Percentiles rank a stretch among this genome's conserved stretches.
Evolutionary conservation across 2,329 filamentous ascomycete genomes (phyloP).

Genomic region (Esteya vermicola): DNA sequence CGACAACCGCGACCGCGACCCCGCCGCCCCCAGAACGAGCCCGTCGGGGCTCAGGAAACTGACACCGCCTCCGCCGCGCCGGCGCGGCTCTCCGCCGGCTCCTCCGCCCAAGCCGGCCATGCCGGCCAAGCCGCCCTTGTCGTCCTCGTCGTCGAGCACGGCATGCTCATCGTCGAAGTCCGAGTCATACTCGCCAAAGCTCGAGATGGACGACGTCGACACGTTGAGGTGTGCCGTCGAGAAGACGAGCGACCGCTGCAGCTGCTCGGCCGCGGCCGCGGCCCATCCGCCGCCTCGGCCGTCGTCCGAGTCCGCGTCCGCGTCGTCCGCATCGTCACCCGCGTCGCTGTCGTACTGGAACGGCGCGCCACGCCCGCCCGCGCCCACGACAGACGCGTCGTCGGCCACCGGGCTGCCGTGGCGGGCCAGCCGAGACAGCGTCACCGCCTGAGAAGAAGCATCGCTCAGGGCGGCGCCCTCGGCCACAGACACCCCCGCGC

Average conservation of each 20-base stretch:
- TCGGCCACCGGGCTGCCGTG: slow-evolving; percentile 22
- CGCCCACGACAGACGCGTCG: slow-evolving; percentile 32
- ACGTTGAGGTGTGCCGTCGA: slow-evolving; percentile 37
- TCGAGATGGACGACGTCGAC: slow-evolving; percentile 41
- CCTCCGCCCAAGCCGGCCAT: too few species aligned
- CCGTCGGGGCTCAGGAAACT: slow-evolving; percentile 29
- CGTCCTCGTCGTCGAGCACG: slow-evolving; percentile 12
- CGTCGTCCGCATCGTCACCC: slow-evolving; percentile 28
- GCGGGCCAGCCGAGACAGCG: slow-evolving; percentile 22
- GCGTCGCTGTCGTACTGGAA: slow-evolving; percentile 21
- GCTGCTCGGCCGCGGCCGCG: slow-evolving; percentile 27
- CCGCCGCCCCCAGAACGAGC: slow-evolving; percentile 22
- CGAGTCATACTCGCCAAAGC: slow-evolving; percentile 33
- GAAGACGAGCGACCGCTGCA: slow-evolving; percentile 43
- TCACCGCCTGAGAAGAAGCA: too few species aligned
- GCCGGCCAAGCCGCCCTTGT: slow-evolving; percentile 5
- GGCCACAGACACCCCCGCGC: slow-evolving; percentile 60
- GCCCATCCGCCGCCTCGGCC: not conserved
- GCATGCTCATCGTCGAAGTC: slow-evolving; percentile 21
- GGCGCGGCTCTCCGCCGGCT: not conserved
- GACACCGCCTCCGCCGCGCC: not conserved
- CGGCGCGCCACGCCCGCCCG: slow-evolving; percentile 32
- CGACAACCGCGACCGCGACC: slow-evolving; percentile 50
- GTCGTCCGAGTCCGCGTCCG: slow-evolving; percentile 31
- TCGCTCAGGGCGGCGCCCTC: slow-evolving; percentile 27